Percentiles rank a stretch among this genome's conserved stretches.
Evolutionary conservation across 345 rosid species (phyloP).

Genomic region (Syzygium grande): DNA sequence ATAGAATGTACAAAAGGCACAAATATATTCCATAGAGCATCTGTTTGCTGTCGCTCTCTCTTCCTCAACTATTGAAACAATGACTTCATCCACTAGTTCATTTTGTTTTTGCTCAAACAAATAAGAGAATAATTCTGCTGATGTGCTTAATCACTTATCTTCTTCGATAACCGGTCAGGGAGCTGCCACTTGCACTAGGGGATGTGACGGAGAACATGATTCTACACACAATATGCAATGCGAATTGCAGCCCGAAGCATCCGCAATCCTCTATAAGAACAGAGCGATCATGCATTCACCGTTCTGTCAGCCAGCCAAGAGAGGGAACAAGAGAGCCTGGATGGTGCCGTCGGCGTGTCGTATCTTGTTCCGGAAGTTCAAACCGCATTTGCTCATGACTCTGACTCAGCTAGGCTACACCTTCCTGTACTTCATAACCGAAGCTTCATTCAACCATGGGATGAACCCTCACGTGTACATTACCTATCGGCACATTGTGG

Average conservation of each 20-base stretch:
- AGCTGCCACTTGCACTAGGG: background rate
- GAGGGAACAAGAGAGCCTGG: background rate
- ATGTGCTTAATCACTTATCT: background rate
- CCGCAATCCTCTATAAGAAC: background rate
- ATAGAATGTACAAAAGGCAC: background rate
- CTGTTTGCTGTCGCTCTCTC: background rate
- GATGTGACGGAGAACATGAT: background rate
- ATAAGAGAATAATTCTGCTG: background rate
- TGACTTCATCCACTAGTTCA: background rate
- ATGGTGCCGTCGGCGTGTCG: background rate
- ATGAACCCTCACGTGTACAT: constrained; percentile 67
- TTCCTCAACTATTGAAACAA: background rate
- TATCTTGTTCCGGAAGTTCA: constrained; percentile 14
- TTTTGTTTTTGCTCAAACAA: background rate
- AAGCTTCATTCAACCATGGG: constrained; percentile 64
- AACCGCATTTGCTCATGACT: constrained; percentile 51
- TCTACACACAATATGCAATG: background rate
- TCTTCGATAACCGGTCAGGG: background rate
- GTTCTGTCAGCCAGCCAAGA: background rate
- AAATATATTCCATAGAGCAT: background rate
- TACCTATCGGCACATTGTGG: constrained; percentile 52
- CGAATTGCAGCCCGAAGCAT: background rate
- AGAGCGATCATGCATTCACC: background rate
- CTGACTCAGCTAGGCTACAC: constrained; percentile 40
- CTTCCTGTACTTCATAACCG: constrained; percentile 47